Evolutionary conservation across 2,329 filamentous ascomycete species (phyloP).

Genomic region (Penicillium sp.): DNA sequence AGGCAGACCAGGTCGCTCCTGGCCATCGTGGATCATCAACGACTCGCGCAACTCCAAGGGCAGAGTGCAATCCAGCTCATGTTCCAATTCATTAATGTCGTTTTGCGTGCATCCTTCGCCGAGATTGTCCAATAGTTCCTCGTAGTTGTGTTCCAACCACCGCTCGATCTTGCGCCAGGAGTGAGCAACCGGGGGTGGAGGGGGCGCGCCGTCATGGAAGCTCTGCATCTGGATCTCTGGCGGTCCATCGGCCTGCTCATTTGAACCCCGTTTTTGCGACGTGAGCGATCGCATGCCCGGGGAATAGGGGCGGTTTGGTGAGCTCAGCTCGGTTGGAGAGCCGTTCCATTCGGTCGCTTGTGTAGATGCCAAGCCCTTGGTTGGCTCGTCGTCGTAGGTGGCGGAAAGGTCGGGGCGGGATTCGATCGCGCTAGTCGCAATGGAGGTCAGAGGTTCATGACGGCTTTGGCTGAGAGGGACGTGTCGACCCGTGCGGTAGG

Average conservation of each 20-base stretch:
- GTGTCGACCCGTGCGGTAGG: constrained; percentile 86
- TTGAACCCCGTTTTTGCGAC: constrained; percentile 62
- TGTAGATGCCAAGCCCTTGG: constrained; percentile 57
- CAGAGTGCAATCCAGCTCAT: constrained; percentile 90
- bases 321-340: constrained; percentile 56
- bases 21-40: constrained; percentile 88
- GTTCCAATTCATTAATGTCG: constrained; percentile 94
- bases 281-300: constrained; percentile 83
- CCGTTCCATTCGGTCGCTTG: constrained; percentile 64
- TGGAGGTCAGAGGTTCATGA: constrained; percentile 79
- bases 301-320: constrained; percentile 75
- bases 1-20: constrained; percentile 87
- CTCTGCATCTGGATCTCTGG: constrained; percentile 96
- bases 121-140: constrained; percentile 89
- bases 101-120: constrained; percentile 90
- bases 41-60: constrained; percentile 94
- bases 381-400: constrained; percentile 74
- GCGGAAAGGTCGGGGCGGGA: constrained; percentile 82
- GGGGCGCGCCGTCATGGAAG: constrained; percentile 88
- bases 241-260: constrained; percentile 66
- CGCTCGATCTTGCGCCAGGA: constrained; percentile 93
- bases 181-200: constrained; percentile 81
- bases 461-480: constrained; percentile 83
- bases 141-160: constrained; percentile 94
- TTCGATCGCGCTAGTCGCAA: constrained; percentile 82